Percentiles rank a stretch among this genome's conserved stretches.
Conservation (phyloP, 2,329 filamentous ascomycete species). For the Pseudocercospora macadamiae region DNA sequence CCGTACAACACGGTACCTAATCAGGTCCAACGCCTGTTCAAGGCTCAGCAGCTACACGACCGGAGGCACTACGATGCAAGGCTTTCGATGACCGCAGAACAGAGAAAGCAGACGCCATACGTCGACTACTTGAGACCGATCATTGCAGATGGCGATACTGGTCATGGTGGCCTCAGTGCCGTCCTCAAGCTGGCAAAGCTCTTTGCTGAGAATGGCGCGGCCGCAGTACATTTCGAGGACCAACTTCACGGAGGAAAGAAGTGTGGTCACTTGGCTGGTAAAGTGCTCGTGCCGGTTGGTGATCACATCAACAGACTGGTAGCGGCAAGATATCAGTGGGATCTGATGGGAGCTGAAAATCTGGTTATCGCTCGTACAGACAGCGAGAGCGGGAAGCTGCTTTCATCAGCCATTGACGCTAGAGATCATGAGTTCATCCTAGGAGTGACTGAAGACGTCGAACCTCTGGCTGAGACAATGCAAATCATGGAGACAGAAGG, state of each 20-base stretch:
- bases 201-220: constrained; percentile 95
- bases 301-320: constrained; percentile 96
- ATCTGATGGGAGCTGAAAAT: constrained; percentile 95
- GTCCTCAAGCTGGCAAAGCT: constrained; percentile 96
- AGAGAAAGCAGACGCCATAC: constrained; percentile 78
- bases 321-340: constrained; percentile 94
- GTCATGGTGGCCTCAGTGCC: constrained; percentile 86
- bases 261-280: constrained; percentile 93
- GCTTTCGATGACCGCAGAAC: constrained; percentile 72
- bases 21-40: constrained; percentile 93
- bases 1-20: constrained; percentile 99
- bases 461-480: constrained; percentile 83
- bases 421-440: constrained; percentile 97
- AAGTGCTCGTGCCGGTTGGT: constrained; percentile 88
- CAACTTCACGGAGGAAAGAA: constrained; percentile 98
- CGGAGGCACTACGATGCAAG: constrained; percentile 90
- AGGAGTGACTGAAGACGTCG: constrained; percentile 76
- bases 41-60: constrained; percentile 96
- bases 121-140: constrained; percentile 93
- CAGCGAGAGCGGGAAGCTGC: constrained; percentile 86
- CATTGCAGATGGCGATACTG: constrained; percentile 93
- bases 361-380: constrained; percentile 93
- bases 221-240: constrained; percentile 96
- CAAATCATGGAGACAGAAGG: constrained; percentile 87
- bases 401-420: constrained; percentile 88